These are phyloP conservation scores for Immersiporthe knoxdaviesiana DNA, from an alignment of 2,329 filamentous ascomycete genomes.

Conservation along the genomic window DNA sequence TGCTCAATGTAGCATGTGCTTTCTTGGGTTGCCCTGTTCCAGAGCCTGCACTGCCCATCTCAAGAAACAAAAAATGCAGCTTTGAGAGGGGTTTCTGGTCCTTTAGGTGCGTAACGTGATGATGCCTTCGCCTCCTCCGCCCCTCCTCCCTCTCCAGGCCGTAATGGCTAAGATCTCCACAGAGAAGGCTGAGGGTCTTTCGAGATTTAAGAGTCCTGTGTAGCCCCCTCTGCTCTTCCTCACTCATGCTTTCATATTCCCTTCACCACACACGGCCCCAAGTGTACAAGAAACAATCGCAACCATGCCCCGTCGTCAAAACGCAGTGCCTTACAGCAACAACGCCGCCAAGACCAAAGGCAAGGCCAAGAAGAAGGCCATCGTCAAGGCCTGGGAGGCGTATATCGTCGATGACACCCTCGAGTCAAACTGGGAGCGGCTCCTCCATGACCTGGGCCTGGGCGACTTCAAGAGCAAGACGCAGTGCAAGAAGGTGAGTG, in stretches of 20 bases:
- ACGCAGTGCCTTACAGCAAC: not conserved
- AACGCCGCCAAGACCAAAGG: conserved; percentile 17
- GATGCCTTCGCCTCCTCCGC: not conserved
- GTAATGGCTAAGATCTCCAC: not conserved
- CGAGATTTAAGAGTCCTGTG: not conserved
- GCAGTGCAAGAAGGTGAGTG: conserved; percentile 48
- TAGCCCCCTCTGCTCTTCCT: not conserved
- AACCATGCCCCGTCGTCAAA: not conserved
- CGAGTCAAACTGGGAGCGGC: conserved; percentile 46
- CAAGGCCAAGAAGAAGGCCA: conserved; percentile 29
- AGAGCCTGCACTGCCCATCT: not conserved
- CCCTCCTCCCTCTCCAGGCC: not conserved
- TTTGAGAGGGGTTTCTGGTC: not conserved
- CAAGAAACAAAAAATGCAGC: not conserved
- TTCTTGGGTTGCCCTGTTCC: not conserved
- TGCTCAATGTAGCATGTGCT: not conserved
- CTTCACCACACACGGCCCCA: not conserved
- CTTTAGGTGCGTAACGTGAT: not conserved
- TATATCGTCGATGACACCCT: conserved; percentile 38
- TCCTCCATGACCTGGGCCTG: conserved; percentile 48
- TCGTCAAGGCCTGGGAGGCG: conserved; percentile 33
- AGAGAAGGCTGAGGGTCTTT: not conserved
- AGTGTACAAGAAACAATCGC: not conserved
- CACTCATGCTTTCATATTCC: not conserved
- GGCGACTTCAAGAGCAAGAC: conserved; percentile 46